These are phyloP conservation scores for Pseudogymnoascus pannorum DNA, from an alignment of 2,329 filamentous ascomycete species.

Conservation along the genomic window DNA sequence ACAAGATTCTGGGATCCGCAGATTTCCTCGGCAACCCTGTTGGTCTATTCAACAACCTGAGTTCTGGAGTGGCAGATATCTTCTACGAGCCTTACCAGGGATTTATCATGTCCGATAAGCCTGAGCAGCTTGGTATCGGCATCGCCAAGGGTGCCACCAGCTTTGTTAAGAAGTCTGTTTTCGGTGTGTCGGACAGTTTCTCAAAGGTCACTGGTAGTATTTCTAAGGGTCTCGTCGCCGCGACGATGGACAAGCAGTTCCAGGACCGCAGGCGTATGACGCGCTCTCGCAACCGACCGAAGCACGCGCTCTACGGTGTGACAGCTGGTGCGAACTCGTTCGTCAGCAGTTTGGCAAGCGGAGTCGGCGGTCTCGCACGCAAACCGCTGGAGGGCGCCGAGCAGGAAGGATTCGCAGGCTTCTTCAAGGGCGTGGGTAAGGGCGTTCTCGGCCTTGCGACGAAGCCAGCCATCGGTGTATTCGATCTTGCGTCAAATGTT, in stretches of 20 bases:
- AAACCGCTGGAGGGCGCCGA: constrained; percentile 95
- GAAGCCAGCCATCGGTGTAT: constrained; percentile 92
- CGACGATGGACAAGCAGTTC: constrained; percentile 96
- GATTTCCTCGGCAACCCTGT: constrained; percentile 98
- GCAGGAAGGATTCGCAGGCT: constrained; percentile 86
- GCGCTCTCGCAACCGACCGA: constrained; percentile 83
- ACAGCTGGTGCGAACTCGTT: constrained; percentile 93
- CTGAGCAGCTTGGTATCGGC: constrained; percentile 88
- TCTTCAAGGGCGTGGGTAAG: constrained; percentile 97
- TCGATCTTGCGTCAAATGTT: constrained; percentile 94
- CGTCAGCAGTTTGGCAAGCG: constrained; percentile 83
- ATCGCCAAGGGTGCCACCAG: constrained; percentile 95
- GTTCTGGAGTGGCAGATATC: constrained; percentile 92
- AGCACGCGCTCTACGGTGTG: constrained; percentile 94
- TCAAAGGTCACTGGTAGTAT: constrained; percentile 96
- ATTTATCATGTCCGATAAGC: constrained; percentile 89
- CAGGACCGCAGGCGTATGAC: constrained; percentile 94
- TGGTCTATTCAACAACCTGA: constrained; percentile 95
- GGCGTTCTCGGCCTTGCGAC: constrained; percentile 90
- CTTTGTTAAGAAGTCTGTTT: constrained; percentile 98
- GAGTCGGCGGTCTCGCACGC: constrained; percentile 84
- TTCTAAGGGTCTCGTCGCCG: constrained; percentile 90
- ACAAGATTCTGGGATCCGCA: constrained; percentile 93
- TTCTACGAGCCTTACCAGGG: constrained; percentile 99
- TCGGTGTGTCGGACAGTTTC: constrained; percentile 94